Percentiles rank a stretch among this genome's conserved stretches.
phyloP scores from a whole-genome alignment of 257 asterid genomes.

The Primulina huaijiensis region DNA sequence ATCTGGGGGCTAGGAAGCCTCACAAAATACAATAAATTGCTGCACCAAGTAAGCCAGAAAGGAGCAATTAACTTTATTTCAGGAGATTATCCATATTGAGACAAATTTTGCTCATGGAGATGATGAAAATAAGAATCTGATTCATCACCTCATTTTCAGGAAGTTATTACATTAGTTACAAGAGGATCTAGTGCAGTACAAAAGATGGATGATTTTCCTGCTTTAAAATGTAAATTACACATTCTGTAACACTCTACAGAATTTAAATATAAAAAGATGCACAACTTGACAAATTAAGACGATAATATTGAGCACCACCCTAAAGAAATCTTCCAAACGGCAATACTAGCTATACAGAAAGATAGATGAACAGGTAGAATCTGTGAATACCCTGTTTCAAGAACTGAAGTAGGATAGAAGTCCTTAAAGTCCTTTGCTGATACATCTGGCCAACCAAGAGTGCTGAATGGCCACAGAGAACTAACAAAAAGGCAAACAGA shows the following conservation, averaged over 20 bases:
- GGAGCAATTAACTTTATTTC: neutral
- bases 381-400: conserved; percentile 84
- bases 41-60: neutral
- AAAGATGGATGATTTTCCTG: neutral
- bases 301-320: neutral
- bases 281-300: neutral
- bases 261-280: neutral
- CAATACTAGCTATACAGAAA: conserved; percentile 11
- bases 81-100: neutral
- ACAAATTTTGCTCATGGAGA: neutral
- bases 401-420: conserved; percentile 89
- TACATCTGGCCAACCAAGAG: conserved; percentile 96
- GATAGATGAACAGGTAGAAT: conserved; percentile 18
- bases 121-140: neutral
- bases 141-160: conserved; percentile 4
- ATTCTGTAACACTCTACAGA: neutral
- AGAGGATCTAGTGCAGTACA: neutral
- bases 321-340: neutral
- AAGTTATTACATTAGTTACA: neutral
- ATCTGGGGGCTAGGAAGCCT: neutral
- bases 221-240: neutral
- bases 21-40: neutral
- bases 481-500: conserved; percentile 39
- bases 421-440: conserved; percentile 75
- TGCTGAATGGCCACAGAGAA: conserved; percentile 98